Conservation (phyloP, 2,329 filamentous ascomycete species). For the Zymoseptoria brevis region DNA sequence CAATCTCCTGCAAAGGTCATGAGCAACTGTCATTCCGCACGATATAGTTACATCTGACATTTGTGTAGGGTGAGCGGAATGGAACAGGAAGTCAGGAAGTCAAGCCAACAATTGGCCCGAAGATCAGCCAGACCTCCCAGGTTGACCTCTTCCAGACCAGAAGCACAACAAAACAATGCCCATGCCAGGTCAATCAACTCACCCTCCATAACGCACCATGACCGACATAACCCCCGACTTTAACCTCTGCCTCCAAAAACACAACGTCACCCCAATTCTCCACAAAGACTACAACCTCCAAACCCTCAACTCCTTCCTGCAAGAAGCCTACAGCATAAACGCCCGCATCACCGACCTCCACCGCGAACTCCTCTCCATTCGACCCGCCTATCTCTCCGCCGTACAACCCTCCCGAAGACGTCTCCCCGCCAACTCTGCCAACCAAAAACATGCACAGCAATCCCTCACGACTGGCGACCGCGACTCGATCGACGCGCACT, state of each 20-base stretch:
- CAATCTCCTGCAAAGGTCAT: too few species aligned
- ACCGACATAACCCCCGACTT: conserved; percentile 60
- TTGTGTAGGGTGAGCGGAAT: background rate
- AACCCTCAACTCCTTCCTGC: conserved; percentile 73
- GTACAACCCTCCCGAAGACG: conserved; percentile 51
- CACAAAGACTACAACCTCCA: conserved; percentile 33
- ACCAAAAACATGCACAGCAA: conserved; percentile 33
- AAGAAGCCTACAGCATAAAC: conserved; percentile 94
- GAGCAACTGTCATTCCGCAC: too few species aligned
- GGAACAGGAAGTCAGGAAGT: background rate
- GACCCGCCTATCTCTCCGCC: conserved; percentile 84
- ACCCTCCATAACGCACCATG: conserved; percentile 15
- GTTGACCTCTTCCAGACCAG: too few species aligned
- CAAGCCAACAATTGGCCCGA: background rate
- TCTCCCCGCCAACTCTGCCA: conserved; percentile 24
- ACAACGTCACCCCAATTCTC: conserved; percentile 44
- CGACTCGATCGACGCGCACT: conserved; percentile 78
- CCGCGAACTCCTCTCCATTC: conserved; percentile 70
- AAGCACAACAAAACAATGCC: too few species aligned
- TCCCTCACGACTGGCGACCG: conserved; percentile 72
- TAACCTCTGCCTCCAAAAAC: conserved; percentile 58
- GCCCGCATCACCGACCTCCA: conserved; percentile 75
- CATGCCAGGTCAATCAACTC: background rate
- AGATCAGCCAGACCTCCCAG: background rate
- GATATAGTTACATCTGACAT: too few species aligned